phyloP scores from a whole-genome alignment of 2,329 filamentous ascomycete species.

The Sporothrix phasma region DNA sequence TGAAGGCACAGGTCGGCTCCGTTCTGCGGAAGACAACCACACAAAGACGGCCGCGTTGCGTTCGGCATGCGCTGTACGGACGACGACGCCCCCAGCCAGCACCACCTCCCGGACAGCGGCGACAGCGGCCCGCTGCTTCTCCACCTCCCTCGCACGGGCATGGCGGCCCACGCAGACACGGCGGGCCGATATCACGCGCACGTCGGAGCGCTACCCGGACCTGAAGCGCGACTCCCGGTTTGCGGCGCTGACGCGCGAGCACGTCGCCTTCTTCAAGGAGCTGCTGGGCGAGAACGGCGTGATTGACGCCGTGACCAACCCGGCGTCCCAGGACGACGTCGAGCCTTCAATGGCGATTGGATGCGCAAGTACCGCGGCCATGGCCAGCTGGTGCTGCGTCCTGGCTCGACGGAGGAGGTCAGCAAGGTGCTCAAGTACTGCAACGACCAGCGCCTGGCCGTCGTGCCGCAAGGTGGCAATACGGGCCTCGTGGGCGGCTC shows the following conservation, averaged over 20 bases:
- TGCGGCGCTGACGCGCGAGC: constrained; percentile 59
- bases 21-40: constrained; percentile 11
- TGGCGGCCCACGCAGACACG: constrained; percentile 4
- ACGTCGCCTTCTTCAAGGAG: constrained; percentile 73
- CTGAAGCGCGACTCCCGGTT: constrained; percentile 74
- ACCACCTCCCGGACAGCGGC: neutral
- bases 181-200: constrained; percentile 49
- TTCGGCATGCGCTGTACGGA: neutral
- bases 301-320: constrained; percentile 69
- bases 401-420: constrained; percentile 74
- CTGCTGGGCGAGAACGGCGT: constrained; percentile 71
- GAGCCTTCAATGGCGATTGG: constrained; percentile 97
- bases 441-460: constrained; percentile 83
- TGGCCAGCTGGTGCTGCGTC: constrained; percentile 76
- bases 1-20: constrained; percentile 11
- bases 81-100: neutral
- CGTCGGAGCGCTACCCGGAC: constrained; percentile 74
- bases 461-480: constrained; percentile 95
- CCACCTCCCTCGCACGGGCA: constrained; percentile 10
- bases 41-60: constrained; percentile 3
- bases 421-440: constrained; percentile 89
- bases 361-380: constrained; percentile 98
- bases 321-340: constrained; percentile 64
- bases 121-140: constrained; percentile 3
- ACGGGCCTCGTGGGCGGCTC: constrained; percentile 92